Conservation (phyloP, 805 yeast genomes). For the Candida argentea region DNA sequence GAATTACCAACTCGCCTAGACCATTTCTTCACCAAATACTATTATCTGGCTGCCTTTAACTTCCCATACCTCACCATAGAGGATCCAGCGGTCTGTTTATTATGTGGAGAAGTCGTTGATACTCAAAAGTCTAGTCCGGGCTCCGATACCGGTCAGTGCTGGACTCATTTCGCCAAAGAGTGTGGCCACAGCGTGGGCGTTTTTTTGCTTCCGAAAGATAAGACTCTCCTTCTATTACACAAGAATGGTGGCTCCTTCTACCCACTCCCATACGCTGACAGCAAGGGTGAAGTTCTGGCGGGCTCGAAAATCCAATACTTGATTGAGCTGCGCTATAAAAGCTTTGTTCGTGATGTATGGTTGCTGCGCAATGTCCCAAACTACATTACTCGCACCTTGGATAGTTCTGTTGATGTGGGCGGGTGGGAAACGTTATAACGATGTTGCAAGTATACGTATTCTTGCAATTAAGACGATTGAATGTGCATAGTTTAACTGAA, state of each 20-base stretch:
- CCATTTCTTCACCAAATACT: constrained; percentile 51
- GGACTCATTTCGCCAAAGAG: constrained; percentile 52
- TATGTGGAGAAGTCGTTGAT: constrained; percentile 63
- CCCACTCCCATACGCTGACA: constrained; percentile 75
- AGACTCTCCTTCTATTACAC: constrained; percentile 52
- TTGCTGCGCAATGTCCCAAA: constrained; percentile 71
- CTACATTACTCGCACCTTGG: constrained; percentile 68
- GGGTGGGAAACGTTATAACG: constrained; percentile 92
- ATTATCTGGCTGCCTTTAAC: constrained; percentile 34
- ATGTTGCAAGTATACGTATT: no score
- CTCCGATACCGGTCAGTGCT: constrained; percentile 64
- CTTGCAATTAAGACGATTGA: not conserved
- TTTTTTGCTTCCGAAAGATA: constrained; percentile 60
- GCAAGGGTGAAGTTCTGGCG: constrained; percentile 77
- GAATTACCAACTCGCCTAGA: constrained; percentile 60
- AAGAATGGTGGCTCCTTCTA: constrained; percentile 76
- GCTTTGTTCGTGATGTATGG: constrained; percentile 61
- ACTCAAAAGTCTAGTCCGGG: constrained; percentile 55
- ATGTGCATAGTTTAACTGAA: no score
- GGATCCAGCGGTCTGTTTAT: constrained; percentile 82
- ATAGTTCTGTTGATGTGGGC: constrained; percentile 73
- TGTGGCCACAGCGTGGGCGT: constrained; percentile 63
- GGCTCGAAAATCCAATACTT: constrained; percentile 68
- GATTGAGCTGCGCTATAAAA: constrained; percentile 51
- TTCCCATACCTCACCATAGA: constrained; percentile 29